Evolutionary conservation across 805 yeast genomes (phyloP), one percentile per base, ranked within the genome.

Genomic region (Metschnikowia continentalis): DNA sequence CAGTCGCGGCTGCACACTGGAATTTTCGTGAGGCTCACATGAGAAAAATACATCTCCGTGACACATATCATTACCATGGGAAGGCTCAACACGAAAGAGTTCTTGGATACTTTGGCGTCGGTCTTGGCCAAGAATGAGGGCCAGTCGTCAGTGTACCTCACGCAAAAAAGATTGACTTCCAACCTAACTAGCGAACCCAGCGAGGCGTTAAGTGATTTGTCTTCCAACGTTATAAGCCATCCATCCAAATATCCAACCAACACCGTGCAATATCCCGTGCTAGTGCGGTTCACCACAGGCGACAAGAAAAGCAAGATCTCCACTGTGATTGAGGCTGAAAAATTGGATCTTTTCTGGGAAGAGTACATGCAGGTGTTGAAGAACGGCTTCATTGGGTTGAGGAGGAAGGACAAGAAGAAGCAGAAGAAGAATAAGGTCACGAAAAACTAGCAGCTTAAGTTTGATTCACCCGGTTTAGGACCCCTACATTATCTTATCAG

Each of bases 391-490:
- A 71, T 72, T 3, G 96, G 96, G 1, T 76, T 91, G 66, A 79
- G 82, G 63, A 88, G 86, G 79, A 90, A 88, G 72, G 89, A 87
- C 53, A 89, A 88, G 75, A 83, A 83, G 69, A 84, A 82, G 71
- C 83, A 81, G 72, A 75, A 78, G 64, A 77, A 43, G 22, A 75
- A 70, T 56, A 74, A 66, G 65, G 67, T 69, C 32, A 47, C 63
- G 19, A 68, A 69, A 54, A 38, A 45, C 15, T 50, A 47, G 48
- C 22, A 13, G 13, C 17, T 7, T 7, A 2, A 22, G 23, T 5
- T 17, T 17, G 19, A 15, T 15, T 17, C 22, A 13, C 11, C 13
- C n/a, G 42, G 19, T n/a, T 33, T n/a, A 8, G 41, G 17, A 32
- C 14, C 35, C 17, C 35, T 15, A 26, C 35, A n/a, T 32, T 32